Percentiles rank a stretch among this genome's conserved stretches.
Conservation (phyloP, 176 grass and related monocot species). For the Carex pumila region DNA sequence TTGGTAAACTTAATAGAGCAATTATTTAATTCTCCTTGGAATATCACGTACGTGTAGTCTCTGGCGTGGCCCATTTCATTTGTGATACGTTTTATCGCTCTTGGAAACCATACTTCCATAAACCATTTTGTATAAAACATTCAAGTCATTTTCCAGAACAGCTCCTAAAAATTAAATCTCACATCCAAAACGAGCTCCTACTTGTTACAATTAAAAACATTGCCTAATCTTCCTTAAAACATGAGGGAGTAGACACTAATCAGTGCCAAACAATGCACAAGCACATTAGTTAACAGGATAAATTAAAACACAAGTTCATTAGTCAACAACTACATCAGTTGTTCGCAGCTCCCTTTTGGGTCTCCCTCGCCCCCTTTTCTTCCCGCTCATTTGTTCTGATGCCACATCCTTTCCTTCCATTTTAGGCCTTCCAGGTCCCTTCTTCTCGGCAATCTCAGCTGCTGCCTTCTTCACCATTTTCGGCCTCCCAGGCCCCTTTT, state of each 20-base stretch:
- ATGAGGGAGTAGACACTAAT: not conserved
- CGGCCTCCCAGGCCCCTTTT: conserved; percentile 10
- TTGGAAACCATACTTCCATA: not conserved
- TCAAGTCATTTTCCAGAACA: not conserved
- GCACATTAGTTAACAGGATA: not conserved
- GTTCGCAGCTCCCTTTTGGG: not conserved
- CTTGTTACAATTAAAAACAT: not conserved
- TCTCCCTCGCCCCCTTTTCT: not conserved
- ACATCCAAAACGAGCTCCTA: not conserved
- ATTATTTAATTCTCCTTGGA: not conserved
- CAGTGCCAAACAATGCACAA: not conserved
- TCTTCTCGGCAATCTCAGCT: not conserved
- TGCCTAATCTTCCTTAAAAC: not conserved
- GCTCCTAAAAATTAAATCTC: not conserved
- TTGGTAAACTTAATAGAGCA: not conserved
- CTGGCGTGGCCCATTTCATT: not conserved
- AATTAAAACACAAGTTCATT: not conserved
- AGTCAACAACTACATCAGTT: not conserved
- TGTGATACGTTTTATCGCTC: not conserved
- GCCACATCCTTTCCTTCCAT: not conserved
- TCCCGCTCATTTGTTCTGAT: not conserved
- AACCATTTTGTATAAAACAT: not conserved
- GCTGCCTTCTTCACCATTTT: not conserved
- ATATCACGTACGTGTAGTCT: not conserved
- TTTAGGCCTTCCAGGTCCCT: not conserved